Base-by-base conservation (phyloP, 192 early-diverging fungal genomes). In the Globomyces pollinis-pini region DNA sequence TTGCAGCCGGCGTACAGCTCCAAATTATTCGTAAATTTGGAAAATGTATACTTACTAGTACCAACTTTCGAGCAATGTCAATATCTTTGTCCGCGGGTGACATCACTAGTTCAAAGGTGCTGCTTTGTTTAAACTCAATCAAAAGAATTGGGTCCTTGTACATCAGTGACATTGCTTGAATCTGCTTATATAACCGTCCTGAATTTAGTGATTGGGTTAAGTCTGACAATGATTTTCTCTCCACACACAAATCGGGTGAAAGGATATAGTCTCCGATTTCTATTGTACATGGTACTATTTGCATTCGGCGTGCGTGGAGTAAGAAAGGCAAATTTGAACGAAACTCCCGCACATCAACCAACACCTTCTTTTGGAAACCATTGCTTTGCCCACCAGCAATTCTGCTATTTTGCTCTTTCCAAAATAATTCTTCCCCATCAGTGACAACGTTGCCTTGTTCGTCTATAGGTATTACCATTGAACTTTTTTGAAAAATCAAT, bases 311-410 rank as follows among this genome's bases (percentile, higher is more conserved):
- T 18, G 84, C 78, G 59, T 95, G 90, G 1, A 98, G 66, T 28
- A 91, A 76, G 1, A 86, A 82, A 1, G 96, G 94, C n/a, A 98
- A 61, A 3, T 93, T 84, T 28, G 90, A 86, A 12, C 92, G 76
- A 61, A 98, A 95, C 65, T 98, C 96, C 56, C 96, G 85, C 55
- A 88, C 74, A 66, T 98, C 96, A 0, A 97, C 86, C 8, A 98
- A 71, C 2, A 98, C 75, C 56, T 67, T 1, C 18, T 57, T 57
- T 33, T 29, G n/a, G 9, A 23, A 57, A 7, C 57, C 23, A 15
- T 63, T 54, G 1, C 20, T 6, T 43, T 76, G 74, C 0, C 88
- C 86, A 58, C 88, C 86, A 7, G 79, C 86, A 23, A 77, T 35
- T n/a, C 88, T 64, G 7, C 83, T 79, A 58, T 84, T 76, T 21